A percentile compares a stretch with the other conserved stretches of the same genome.
Conservation (phyloP, 78 protist genomes). For the Protostelium mycophagum region DNA sequence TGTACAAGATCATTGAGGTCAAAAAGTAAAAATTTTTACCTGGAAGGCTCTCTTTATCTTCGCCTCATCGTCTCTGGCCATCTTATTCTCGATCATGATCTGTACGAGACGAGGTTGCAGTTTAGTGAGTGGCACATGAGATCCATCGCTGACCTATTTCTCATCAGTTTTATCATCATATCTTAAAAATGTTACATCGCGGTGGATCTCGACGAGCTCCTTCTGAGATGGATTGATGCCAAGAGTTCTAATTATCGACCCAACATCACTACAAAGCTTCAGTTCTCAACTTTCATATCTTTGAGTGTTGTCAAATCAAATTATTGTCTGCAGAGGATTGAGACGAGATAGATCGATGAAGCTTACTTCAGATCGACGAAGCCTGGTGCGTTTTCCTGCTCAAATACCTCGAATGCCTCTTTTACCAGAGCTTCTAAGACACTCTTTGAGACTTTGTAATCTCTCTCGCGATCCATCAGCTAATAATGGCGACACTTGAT, state of each 20-base stretch:
- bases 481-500: too few species aligned
- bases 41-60: not conserved
- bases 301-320: too few species aligned
- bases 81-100: not conserved
- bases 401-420: not conserved
- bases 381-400: not conserved
- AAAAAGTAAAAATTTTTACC: too few species aligned
- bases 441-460: not conserved
- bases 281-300: too few species aligned
- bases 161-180: not conserved
- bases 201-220: not conserved
- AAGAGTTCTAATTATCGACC: not conserved
- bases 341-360: not conserved
- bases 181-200: not conserved
- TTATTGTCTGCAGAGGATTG: too few species aligned
- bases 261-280: not conserved
- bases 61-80: not conserved
- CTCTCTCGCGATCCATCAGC: not conserved
- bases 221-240: not conserved
- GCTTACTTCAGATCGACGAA: not conserved
- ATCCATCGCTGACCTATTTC: not conserved
- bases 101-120: not conserved
- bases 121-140: not conserved
- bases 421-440: not conserved
- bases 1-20: not conserved